Percentiles rank a stretch among this genome's conserved stretches.
phyloP scores from a whole-genome alignment of 352 stramenopile genomes.

The Thalassiosira gravida region DNA sequence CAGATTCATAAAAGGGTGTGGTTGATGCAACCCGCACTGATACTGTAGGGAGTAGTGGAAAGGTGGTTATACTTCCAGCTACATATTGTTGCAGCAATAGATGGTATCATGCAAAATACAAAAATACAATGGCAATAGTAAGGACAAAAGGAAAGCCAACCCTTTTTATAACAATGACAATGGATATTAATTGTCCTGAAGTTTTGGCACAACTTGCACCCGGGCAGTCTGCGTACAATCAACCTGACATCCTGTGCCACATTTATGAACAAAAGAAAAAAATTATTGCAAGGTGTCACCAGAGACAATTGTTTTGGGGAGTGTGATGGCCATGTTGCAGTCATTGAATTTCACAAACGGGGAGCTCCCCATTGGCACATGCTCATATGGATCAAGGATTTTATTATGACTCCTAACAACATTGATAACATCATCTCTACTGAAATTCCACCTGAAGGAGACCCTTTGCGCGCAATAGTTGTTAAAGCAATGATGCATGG shows the following conservation, averaged over 20 bases:
- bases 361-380: conserved; percentile 76
- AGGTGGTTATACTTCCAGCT: conserved; percentile 1
- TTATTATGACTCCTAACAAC: conserved; percentile 17
- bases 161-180: conserved; percentile 78
- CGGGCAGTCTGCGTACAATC: conserved; percentile 25
- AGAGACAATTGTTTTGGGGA: conserved; percentile 48
- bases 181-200: conserved; percentile 70
- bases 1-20: neutral
- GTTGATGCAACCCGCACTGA: neutral
- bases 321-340: conserved; percentile 46
- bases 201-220: conserved; percentile 34
- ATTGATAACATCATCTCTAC: conserved; percentile 36
- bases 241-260: conserved; percentile 34
- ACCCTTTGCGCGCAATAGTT: neutral
- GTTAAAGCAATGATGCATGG: neutral
- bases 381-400: conserved; percentile 65
- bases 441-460: conserved; percentile 18
- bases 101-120: conserved; percentile 33
- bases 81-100: conserved; percentile 30
- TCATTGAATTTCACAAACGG: conserved; percentile 81
- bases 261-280: conserved; percentile 1
- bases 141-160: conserved; percentile 46
- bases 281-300: neutral
- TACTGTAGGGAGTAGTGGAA: conserved; percentile 12
- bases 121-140: conserved; percentile 72